Evolutionary conservation across 2,329 filamentous ascomycete species (phyloP).

Genomic region (Septoria linicola): DNA sequence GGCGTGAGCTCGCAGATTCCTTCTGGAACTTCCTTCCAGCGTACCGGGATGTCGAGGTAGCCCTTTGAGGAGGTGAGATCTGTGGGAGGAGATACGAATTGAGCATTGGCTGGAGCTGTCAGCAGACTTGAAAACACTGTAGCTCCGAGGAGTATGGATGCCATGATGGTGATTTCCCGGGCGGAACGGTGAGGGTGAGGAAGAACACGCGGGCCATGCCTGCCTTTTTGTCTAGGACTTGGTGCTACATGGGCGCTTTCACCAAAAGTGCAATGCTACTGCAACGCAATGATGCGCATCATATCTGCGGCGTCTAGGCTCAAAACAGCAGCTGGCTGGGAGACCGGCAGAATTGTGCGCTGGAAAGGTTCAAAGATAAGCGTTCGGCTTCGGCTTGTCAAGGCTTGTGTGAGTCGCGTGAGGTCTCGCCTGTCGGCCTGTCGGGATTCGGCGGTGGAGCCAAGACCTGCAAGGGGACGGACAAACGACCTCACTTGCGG

Average conservation of each 20-base stretch:
- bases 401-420: too few relatives aligned
- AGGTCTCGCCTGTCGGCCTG: too few relatives aligned
- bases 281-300: not conserved
- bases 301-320: not conserved
- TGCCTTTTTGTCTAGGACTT: not conserved
- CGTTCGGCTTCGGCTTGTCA: too few relatives aligned
- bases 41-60: constrained; percentile 52
- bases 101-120: constrained; percentile 26
- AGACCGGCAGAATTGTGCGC: too few relatives aligned
- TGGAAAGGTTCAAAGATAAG: too few relatives aligned
- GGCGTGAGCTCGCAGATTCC: constrained; percentile 50
- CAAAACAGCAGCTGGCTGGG: not conserved
- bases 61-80: constrained; percentile 47
- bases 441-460: too few relatives aligned
- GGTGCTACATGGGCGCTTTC: too few relatives aligned
- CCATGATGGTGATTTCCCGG: constrained; percentile 10
- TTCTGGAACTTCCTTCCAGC: constrained; percentile 57
- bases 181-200: not conserved
- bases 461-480: too few relatives aligned
- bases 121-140: constrained; percentile 10
- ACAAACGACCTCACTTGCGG: too few relatives aligned
- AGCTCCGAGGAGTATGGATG: constrained; percentile 6
- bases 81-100: constrained; percentile 49
- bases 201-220: not conserved
- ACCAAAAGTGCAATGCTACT: not conserved